Percentiles rank a stretch among this genome's conserved stretches.
phyloP scores from a whole-genome alignment of 805 yeast species.

The Diddensiella santjacobensis region DNA sequence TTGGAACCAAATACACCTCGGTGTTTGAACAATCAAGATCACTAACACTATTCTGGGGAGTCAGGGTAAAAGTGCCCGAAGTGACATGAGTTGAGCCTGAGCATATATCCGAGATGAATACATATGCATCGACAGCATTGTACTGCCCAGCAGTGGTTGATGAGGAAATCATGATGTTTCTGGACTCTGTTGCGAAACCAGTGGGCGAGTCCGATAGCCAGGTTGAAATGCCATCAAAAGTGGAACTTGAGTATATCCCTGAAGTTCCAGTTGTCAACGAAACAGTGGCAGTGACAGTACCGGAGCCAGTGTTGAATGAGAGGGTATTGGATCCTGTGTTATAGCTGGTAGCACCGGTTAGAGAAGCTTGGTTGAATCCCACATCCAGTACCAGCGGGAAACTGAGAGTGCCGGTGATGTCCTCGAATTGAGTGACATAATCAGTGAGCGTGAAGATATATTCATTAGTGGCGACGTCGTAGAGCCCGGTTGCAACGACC shows the following conservation, averaged over 20 bases:
- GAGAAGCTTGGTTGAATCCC: background rate
- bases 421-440: background rate
- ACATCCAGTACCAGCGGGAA: conserved; percentile 5
- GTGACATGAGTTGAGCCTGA: background rate
- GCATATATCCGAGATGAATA: background rate
- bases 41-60: background rate
- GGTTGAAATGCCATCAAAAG: background rate
- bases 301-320: background rate
- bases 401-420: conserved; percentile 1
- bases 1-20: background rate
- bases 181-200: background rate
- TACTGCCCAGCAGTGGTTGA: background rate
- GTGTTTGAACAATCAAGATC: background rate
- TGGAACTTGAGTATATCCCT: background rate
- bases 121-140: background rate
- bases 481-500: background rate
- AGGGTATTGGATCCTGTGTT: background rate
- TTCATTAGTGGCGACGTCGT: background rate
- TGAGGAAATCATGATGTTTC: background rate
- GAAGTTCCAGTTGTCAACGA: background rate
- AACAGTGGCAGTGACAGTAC: background rate
- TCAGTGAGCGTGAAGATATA: background rate
- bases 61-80: conserved; percentile 1
- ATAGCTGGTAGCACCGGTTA: background rate
- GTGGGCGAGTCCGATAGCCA: background rate